Conservation (phyloP, 1,139 yeast species). For the Suzukiozyma palmioleophila region DNA sequence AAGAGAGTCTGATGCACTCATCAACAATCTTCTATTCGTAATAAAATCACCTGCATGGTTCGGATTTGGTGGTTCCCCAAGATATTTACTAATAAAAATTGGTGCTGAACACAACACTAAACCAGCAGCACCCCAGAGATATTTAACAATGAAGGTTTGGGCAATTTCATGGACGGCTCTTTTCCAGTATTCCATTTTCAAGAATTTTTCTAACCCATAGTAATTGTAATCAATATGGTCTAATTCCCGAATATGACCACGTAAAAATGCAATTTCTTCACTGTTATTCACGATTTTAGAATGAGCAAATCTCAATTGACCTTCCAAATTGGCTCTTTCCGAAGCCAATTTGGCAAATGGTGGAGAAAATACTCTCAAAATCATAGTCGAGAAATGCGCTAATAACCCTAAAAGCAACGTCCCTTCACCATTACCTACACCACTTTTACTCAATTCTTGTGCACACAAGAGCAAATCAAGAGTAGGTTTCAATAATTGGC, state of each 20-base stretch:
- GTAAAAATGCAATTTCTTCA: constrained; percentile 84
- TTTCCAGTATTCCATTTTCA: constrained; percentile 73
- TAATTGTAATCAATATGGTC: constrained; percentile 76
- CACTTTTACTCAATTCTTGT: constrained; percentile 66
- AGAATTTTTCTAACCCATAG: constrained; percentile 75
- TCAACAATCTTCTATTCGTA: constrained; percentile 80
- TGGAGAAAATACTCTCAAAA: constrained; percentile 76
- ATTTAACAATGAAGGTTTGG: constrained; percentile 82
- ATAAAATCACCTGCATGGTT: constrained; percentile 72
- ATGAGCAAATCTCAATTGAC: constrained; percentile 79
- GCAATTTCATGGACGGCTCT: constrained; percentile 72
- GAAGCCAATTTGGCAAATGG: constrained; percentile 84
- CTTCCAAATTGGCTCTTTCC: constrained; percentile 77
- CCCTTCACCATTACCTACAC: constrained; percentile 83
- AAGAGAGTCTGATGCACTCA: constrained; percentile 85
- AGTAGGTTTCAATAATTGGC: constrained; percentile 83
- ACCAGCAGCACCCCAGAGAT: constrained; percentile 96
- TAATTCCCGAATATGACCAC: constrained; percentile 78
- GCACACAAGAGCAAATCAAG: constrained; percentile 81
- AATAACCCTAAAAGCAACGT: constrained; percentile 75
- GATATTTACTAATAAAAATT: constrained; percentile 65
- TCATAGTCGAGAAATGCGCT: constrained; percentile 75
- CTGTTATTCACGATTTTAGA: constrained; percentile 72
- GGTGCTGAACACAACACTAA: constrained; percentile 85
- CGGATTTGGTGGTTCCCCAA: constrained; percentile 45